Percentiles rank a stretch among this genome's conserved stretches.
Conservation (phyloP, 345 rosid genomes). For the Eucalyptus pauciflora region DNA sequence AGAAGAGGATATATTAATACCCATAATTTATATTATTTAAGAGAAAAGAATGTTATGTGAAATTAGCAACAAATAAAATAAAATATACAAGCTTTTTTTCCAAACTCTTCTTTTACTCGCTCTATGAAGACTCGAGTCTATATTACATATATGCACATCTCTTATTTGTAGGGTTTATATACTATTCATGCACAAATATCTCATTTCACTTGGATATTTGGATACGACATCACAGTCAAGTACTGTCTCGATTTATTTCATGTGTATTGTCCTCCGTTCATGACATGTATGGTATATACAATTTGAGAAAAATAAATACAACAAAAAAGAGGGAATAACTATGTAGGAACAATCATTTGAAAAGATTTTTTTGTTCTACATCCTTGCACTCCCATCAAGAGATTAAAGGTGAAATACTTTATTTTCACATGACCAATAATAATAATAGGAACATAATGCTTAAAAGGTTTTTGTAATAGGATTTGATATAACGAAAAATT, state of each 20-base stretch:
- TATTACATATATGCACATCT: accelerated
- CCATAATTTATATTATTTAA: neutral
- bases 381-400: neutral
- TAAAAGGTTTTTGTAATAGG: no score
- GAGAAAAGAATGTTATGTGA: neutral
- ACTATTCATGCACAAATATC: neutral
- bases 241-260: accelerated
- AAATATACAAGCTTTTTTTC: neutral
- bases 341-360: neutral
- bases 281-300: neutral
- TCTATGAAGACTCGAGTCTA: neutral
- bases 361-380: no score
- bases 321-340: neutral
- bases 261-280: neutral
- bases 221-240: accelerated
- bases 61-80: neutral
- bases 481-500: no score
- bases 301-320: neutral
- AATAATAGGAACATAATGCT: no score
- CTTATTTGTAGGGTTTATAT: accelerated
- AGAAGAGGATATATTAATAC: neutral
- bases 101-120: neutral
- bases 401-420: neutral
- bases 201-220: neutral
- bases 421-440: neutral